Percentiles rank a stretch among this genome's conserved stretches.
Evolutionary conservation across 2,329 filamentous ascomycete species (phyloP).

Genomic region (Hypoxylon sp.): DNA sequence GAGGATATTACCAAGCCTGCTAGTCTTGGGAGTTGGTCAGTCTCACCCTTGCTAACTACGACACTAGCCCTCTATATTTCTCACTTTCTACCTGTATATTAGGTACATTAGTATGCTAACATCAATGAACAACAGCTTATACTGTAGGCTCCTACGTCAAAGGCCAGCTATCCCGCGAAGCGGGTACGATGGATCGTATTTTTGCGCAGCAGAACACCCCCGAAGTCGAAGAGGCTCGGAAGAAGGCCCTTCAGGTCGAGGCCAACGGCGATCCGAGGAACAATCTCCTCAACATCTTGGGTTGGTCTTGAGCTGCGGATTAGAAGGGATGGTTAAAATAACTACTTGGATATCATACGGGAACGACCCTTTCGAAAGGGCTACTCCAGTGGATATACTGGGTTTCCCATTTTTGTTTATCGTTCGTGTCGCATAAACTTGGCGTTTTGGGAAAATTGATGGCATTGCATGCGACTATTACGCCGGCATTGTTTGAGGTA

Average conservation of each 20-base stretch:
- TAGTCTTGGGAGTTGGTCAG: constrained; percentile 39
- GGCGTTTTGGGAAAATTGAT: constrained; percentile 31
- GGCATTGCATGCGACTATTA: constrained; percentile 19
- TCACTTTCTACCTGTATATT: constrained; percentile 7
- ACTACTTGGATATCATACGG: constrained; percentile 9
- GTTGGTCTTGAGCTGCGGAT: constrained; percentile 45
- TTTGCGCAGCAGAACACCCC: constrained; percentile 53
- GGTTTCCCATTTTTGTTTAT: constrained; percentile 13
- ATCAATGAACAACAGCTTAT: constrained; percentile 38
- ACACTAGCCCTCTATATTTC: background rate
- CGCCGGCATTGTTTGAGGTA: constrained; percentile 24
- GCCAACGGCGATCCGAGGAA: constrained; percentile 51
- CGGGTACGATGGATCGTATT: constrained; percentile 48
- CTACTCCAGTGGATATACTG: constrained; percentile 2
- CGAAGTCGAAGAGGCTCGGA: constrained; percentile 49
- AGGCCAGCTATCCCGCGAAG: constrained; percentile 42
- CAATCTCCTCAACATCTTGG: constrained; percentile 51
- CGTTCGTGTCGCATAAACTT: constrained; percentile 32
- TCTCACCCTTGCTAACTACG: background rate
- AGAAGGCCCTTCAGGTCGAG: constrained; percentile 45
- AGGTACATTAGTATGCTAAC: constrained; percentile 24
- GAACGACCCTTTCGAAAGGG: constrained; percentile 6
- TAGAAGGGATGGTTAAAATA: constrained; percentile 9
- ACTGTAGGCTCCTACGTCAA: constrained; percentile 46
- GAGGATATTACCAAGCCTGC: constrained; percentile 42